Evolutionary conservation across 768 basidiomycete genomes (phyloP).

Genomic region (Pisolithus microcarpus): DNA sequence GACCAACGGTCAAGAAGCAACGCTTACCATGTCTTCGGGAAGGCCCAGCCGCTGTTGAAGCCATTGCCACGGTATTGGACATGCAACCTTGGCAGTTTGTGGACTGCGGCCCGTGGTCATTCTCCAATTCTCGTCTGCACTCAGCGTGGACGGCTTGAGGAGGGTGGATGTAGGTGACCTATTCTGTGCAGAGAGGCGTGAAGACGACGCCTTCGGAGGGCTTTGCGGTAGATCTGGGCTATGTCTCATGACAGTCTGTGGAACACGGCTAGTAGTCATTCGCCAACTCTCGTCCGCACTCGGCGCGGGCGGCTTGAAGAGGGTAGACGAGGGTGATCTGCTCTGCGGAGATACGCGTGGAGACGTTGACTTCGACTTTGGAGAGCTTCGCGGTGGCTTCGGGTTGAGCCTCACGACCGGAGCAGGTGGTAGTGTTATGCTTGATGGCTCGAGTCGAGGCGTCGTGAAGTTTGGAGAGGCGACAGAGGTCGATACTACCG

Average conservation of each 20-base stretch:
- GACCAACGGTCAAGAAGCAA: neutral
- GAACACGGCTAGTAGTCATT: too few relatives aligned
- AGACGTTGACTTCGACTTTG: neutral
- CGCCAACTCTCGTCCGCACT: constrained; percentile 27
- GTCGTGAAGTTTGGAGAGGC: neutral
- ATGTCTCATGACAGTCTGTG: neutral
- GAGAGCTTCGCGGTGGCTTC: neutral
- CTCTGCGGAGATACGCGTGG: neutral
- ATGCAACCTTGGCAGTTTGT: constrained; percentile 22
- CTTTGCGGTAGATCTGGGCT: neutral
- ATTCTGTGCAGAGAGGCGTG: neutral
- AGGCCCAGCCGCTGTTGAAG: constrained; percentile 26
- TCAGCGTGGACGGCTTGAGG: constrained; percentile 3
- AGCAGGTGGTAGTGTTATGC: too few relatives aligned
- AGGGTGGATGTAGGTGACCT: constrained; percentile 1
- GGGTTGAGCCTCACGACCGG: neutral
- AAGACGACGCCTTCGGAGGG: neutral
- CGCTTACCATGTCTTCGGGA: constrained; percentile 36
- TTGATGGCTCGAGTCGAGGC: too few relatives aligned
- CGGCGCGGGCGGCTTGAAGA: constrained; percentile 3
- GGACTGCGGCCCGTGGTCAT: constrained; percentile 39
- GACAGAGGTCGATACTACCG: too few relatives aligned
- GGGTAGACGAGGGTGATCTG: constrained; percentile 1
- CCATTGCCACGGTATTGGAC: constrained; percentile 24
- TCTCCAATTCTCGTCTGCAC: constrained; percentile 27